A percentile compares a stretch with the other conserved stretches of the same genome.
These are phyloP conservation scores for Podospora conica DNA, from an alignment of 495 filamentous ascomycete genomes.

Conservation along the genomic window DNA sequence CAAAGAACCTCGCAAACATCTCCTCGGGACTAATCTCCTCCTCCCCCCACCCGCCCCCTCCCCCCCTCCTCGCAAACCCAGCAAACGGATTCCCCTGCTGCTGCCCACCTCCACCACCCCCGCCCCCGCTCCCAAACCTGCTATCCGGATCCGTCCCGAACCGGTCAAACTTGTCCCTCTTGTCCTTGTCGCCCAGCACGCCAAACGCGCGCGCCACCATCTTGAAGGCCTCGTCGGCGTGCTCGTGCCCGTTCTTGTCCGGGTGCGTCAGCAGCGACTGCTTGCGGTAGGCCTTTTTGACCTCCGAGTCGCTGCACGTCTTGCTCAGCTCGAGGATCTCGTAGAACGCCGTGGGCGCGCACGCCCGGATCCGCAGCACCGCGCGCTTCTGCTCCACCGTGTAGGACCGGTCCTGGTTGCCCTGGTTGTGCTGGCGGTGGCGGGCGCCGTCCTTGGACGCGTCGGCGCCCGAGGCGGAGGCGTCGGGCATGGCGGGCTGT, in stretches of 20 bases:
- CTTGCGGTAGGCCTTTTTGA: slow-evolving; percentile 95
- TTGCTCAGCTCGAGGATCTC: slow-evolving; percentile 66
- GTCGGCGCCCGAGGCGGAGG: slow-evolving; percentile 68
- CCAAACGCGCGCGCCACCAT: slow-evolving; percentile 93
- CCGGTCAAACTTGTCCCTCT: slow-evolving; percentile 77
- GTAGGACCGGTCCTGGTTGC: slow-evolving; percentile 83
- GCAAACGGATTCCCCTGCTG: slow-evolving; percentile 63
- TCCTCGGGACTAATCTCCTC: slow-evolving; percentile 96
- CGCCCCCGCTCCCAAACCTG: slow-evolving; percentile 54
- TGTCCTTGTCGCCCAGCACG: slow-evolving; percentile 86
- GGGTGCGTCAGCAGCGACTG: slow-evolving; percentile 84
- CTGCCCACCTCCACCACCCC: not conserved
- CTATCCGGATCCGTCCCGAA: slow-evolving; percentile 90
- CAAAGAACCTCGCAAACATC: slow-evolving; percentile 92
- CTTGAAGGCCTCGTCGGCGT: slow-evolving; percentile 97
- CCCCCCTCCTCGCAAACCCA: slow-evolving; percentile 54
- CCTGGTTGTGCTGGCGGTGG: slow-evolving; percentile 77
- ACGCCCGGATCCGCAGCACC: slow-evolving; percentile 79
- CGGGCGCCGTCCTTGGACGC: slow-evolving; percentile 54
- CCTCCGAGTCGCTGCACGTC: slow-evolving; percentile 66
- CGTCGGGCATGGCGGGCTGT: slow-evolving; percentile 59
- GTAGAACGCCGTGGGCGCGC: slow-evolving; percentile 82
- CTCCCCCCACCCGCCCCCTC: slow-evolving; percentile 62
- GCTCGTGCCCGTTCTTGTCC: slow-evolving; percentile 96
- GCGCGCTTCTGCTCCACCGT: slow-evolving; percentile 86